phyloP scores from a whole-genome alignment of 129 eudicot species.

The Pulicaria dysenterica region DNA sequence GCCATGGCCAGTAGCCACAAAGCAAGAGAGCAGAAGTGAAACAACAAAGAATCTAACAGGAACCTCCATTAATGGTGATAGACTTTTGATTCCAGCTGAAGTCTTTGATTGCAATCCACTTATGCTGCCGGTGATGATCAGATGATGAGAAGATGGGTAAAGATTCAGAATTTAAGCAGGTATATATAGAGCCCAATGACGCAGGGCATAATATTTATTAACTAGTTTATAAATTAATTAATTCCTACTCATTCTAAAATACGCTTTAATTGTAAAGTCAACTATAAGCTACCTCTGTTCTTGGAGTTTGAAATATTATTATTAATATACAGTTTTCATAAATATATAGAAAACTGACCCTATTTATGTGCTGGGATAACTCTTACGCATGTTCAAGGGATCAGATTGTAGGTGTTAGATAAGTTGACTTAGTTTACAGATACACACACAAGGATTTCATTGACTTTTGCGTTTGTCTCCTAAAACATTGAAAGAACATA shows the following conservation, averaged over 20 bases:
- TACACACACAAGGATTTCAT: conserved; percentile 4
- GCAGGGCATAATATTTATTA: conserved; percentile 28
- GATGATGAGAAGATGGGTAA: conserved; percentile 31
- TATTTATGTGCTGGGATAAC: conserved; percentile 31
- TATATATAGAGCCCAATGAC: conserved; percentile 37
- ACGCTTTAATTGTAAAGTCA: conserved; percentile 26
- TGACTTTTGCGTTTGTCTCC: conserved; percentile 28
- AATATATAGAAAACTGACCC: conserved; percentile 24
- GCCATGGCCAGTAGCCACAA: conserved; percentile 44
- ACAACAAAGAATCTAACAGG: conserved; percentile 32
- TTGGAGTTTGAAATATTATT: conserved; percentile 13
- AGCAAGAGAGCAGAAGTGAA: conserved; percentile 42
- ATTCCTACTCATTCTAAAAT: not conserved
- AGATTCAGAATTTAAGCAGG: conserved; percentile 8
- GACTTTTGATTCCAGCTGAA: conserved; percentile 12
- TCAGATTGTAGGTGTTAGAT: conserved; percentile 15
- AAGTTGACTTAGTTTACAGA: conserved; percentile 30
- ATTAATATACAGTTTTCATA: conserved; percentile 6
- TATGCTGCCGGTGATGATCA: conserved; percentile 22
- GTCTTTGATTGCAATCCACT: conserved; percentile 18
- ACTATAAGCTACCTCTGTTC: conserved; percentile 29
- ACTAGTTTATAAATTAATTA: not conserved
- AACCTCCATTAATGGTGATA: conserved; percentile 46
- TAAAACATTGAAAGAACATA: conserved; percentile 29
- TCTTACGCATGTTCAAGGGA: conserved; percentile 35